Conservation (phyloP, 257 asterid genomes). For the Prunella vulgaris region DNA sequence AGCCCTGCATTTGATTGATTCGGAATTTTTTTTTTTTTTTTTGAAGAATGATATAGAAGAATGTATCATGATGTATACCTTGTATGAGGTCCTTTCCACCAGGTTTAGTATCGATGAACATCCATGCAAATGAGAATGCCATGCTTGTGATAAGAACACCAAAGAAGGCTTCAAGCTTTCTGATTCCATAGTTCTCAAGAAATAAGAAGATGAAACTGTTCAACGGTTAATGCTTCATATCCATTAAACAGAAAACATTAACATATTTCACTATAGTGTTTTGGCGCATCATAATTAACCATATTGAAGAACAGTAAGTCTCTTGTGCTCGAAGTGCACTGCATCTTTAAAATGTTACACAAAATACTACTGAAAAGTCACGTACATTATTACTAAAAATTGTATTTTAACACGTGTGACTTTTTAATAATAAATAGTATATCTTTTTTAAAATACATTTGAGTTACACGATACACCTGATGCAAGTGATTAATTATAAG, state of each 20-base stretch:
- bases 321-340: too few species aligned
- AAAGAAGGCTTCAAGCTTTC: slow-evolving; percentile 77
- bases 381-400: too few species aligned
- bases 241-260: not conserved
- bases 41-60: not conserved
- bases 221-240: slow-evolving; percentile 11
- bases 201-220: slow-evolving; percentile 76
- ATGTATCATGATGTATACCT: slow-evolving; percentile 21
- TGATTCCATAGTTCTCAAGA: slow-evolving; percentile 66
- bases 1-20: slow-evolving; percentile 34
- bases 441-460: too few species aligned
- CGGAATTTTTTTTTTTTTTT: not conserved
- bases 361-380: too few species aligned
- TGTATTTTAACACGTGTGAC: too few species aligned
- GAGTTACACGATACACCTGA: too few species aligned
- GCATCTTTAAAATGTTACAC: too few species aligned
- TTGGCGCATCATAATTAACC: not conserved
- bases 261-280: not conserved
- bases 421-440: too few species aligned
- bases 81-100: slow-evolving; percentile 42
- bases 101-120: slow-evolving; percentile 63
- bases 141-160: slow-evolving; percentile 68
- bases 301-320: too few species aligned
- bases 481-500: too few species aligned
- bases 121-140: slow-evolving; percentile 83